phyloP scores from a whole-genome alignment of 805 yeast species.

The Jamesozyma jinghongensis region DNA sequence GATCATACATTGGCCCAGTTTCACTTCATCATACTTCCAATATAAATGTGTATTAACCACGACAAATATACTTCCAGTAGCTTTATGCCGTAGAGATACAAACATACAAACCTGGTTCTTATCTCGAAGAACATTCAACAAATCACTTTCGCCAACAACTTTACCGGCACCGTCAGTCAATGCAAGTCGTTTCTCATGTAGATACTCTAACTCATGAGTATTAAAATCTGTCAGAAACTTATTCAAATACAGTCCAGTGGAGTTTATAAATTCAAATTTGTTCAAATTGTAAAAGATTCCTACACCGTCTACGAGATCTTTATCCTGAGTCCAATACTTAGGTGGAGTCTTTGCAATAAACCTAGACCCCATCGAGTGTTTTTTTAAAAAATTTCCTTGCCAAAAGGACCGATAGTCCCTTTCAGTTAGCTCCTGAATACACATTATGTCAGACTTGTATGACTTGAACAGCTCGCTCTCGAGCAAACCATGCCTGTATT shows the following conservation, averaged over 20 bases:
- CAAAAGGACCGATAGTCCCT: constrained; percentile 35
- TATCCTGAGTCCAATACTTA: constrained; percentile 40
- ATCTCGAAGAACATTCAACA: constrained; percentile 31
- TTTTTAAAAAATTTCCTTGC: constrained; percentile 26
- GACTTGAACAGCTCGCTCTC: constrained; percentile 28
- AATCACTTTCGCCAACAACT: constrained; percentile 16
- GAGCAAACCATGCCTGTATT: constrained; percentile 37
- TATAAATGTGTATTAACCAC: constrained; percentile 54
- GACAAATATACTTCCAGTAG: constrained; percentile 34
- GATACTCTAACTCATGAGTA: constrained; percentile 20
- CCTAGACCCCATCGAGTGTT: constrained; percentile 37
- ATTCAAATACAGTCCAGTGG: constrained; percentile 29
- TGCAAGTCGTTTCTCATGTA: constrained; percentile 14
- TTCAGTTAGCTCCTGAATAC: constrained; percentile 46
- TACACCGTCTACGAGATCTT: constrained; percentile 50
- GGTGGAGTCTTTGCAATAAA: constrained; percentile 46
- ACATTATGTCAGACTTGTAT: constrained; percentile 47
- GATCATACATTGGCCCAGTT: constrained; percentile 43
- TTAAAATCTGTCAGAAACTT: constrained; percentile 26
- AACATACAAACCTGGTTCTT: constrained; percentile 52
- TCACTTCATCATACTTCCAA: constrained; percentile 51
- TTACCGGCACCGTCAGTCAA: constrained; percentile 29
- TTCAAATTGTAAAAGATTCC: constrained; percentile 43
- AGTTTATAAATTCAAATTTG: constrained; percentile 36
- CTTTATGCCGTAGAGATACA: constrained; percentile 39